Base-by-base conservation (phyloP, 1,139 yeast species). In the Blastobotrys capitulatus region DNA sequence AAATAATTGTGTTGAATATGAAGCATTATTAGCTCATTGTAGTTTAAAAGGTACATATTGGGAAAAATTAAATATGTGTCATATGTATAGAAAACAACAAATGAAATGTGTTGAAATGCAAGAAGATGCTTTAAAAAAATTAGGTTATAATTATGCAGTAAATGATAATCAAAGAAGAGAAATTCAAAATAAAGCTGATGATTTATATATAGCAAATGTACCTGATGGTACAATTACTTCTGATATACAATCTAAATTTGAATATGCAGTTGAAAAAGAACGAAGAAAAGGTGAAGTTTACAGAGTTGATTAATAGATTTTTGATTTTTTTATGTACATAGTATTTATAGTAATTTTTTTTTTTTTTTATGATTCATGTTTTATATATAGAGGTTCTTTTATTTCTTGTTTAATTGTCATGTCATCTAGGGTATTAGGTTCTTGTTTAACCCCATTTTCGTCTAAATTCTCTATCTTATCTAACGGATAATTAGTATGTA, bases 91-190 rank as follows among this genome's bases (percentile, higher is more conserved):
- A 26, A 47, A 48, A 36, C 53, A 51, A 38, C 53, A 39, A 15
- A 51, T 51, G 47, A 59, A 57, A 43, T 69, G 73, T 49, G 44
- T 66, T n/a, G 64, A 59, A 15, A 53, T 68, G 35, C 76, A 72
- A 55, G 59, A 60, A 26, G 54, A 57, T 6, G 64, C 73, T 10
- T 55, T 72, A 40, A 44, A 52, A 0, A 60, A 62, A 44, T 57
- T 72, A 20, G 71, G 72, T 1, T 64, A 61, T 48, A 55, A 58
- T 15, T 44, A 57, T 18, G 67, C 70, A 1, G 42, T 53, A 25
- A 59, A 57, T 20, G 55, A 56, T 8, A 54, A 54, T 0, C 66
- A 64, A 43, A 54, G 62, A 29, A 53, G 52, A 13, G 49, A 57
- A 6, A 64, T 72, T 20, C 61, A 65, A 39, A 60, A 56, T 32